Conservation (phyloP, 2,329 filamentous ascomycete genomes). For the Paraphaeosphaeria sporulosa region DNA sequence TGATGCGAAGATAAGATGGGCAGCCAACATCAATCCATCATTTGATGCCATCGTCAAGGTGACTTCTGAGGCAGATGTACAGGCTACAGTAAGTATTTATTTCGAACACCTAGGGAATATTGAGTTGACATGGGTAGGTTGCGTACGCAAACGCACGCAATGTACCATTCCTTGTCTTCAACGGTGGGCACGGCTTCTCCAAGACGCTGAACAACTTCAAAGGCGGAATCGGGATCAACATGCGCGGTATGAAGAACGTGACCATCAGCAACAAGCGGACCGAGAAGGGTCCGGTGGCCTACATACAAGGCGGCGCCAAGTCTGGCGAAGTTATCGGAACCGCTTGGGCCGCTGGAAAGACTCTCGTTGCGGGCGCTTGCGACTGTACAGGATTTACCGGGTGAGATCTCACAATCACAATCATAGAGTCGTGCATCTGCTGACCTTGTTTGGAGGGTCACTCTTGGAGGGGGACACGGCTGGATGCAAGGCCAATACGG, state of each 20-base stretch:
- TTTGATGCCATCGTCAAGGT: slow-evolving; percentile 32
- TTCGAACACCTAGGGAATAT: background rate
- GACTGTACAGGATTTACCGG: slow-evolving; percentile 60
- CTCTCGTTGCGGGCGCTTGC: slow-evolving; percentile 18
- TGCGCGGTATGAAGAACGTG: slow-evolving; percentile 35
- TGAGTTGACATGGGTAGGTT: slow-evolving; percentile 19
- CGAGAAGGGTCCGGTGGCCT: slow-evolving; percentile 24
- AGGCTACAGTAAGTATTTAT: slow-evolving; percentile 22
- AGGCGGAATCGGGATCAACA: slow-evolving; percentile 41
- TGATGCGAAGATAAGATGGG: slow-evolving; percentile 22
- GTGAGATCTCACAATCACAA: slow-evolving; percentile 13
- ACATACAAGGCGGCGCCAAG: slow-evolving; percentile 35
- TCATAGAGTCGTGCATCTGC: background rate
- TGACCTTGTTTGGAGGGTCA: slow-evolving; percentile 37
- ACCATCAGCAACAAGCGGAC: slow-evolving; percentile 32
- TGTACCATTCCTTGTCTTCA: slow-evolving; percentile 47
- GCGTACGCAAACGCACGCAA: slow-evolving; percentile 28
- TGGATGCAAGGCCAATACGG: slow-evolving; percentile 59
- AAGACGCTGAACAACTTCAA: slow-evolving; percentile 32
- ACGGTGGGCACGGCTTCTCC: slow-evolving; percentile 45
- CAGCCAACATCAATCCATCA: slow-evolving; percentile 21
- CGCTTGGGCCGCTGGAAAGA: slow-evolving; percentile 39
- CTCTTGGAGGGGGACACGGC: slow-evolving; percentile 66
- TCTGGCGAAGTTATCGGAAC: slow-evolving; percentile 34
- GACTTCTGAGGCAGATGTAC: slow-evolving; percentile 28